Percentiles rank a stretch among this genome's conserved stretches.
Evolutionary conservation across 139 green algal genomes (phyloP).

Genomic region (Klebsormidium nitens): DNA sequence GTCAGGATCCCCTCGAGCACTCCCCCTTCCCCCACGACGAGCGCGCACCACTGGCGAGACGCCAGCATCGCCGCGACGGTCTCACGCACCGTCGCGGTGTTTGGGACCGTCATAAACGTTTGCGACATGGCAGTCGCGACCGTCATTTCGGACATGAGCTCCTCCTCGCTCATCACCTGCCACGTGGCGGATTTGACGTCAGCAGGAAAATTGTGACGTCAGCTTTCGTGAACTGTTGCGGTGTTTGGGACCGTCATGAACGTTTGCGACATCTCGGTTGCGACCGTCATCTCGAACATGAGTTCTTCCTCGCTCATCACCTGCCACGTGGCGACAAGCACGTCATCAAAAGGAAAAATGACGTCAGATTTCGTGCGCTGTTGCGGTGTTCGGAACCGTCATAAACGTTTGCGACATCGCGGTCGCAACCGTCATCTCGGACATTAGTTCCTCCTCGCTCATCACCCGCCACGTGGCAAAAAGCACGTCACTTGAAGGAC

Average conservation of each 20-base stretch:
- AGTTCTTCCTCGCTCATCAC: slow-evolving; percentile 21
- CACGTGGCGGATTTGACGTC: no score
- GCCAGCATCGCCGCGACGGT: slow-evolving; percentile 19
- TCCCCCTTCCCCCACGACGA: slow-evolving; percentile 16
- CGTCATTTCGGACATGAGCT: slow-evolving; percentile 14
- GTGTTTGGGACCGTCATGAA: slow-evolving; percentile 13
- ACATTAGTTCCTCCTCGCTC: slow-evolving; percentile 19
- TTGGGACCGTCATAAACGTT: slow-evolving; percentile 9
- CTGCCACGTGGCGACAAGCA: no score
- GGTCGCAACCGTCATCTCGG: slow-evolving; percentile 7
- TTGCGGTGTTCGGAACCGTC: slow-evolving; percentile 6
- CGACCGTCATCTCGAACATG: slow-evolving; percentile 17
- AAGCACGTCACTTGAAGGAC: no score
- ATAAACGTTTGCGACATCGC: slow-evolving; percentile 25
- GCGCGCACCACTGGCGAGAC: slow-evolving; percentile 19
- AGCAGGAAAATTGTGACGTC: no score
- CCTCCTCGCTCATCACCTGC: slow-evolving; percentile 21
- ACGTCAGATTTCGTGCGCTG: slow-evolving; percentile 22
- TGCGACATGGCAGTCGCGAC: slow-evolving; percentile 20
- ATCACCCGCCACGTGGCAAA: no score
- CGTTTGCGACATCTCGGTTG: slow-evolving; percentile 7
- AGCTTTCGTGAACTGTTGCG: slow-evolving; percentile 20
- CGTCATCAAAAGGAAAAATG: no score
- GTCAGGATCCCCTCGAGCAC: slow-evolving; percentile 21
- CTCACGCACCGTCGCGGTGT: slow-evolving; percentile 17